Conservation (phyloP, 2,329 filamentous ascomycete genomes). For the Aphanoascus verrucosus region DNA sequence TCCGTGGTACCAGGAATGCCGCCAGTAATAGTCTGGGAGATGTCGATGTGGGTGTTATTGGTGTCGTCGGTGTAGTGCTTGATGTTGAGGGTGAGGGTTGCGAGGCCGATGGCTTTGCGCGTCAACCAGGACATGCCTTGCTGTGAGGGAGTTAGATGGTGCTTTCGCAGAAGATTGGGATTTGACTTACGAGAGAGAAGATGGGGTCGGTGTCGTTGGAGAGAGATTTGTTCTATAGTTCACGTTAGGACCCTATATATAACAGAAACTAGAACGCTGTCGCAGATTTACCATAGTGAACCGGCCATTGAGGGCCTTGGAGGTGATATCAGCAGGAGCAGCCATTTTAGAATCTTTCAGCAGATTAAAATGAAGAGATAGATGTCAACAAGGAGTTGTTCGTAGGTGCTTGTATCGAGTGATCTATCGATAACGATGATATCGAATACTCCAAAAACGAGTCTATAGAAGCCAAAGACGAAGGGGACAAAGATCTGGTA, state of each 20-base stretch:
- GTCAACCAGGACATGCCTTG: constrained; percentile 62
- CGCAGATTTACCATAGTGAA: constrained; percentile 53
- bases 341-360: constrained; percentile 47
- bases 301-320: constrained; percentile 57
- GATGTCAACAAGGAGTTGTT: neutral
- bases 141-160: constrained; percentile 17
- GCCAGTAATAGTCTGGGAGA: constrained; percentile 60
- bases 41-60: constrained; percentile 53
- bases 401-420: no score
- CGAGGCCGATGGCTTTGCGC: constrained; percentile 60
- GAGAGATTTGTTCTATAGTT: constrained; percentile 58
- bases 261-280: neutral
- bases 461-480: no score
- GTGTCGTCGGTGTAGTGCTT: constrained; percentile 43
- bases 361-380: neutral
- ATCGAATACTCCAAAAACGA: no score
- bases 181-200: constrained; percentile 46
- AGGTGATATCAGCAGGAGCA: constrained; percentile 55
- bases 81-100: constrained; percentile 57
- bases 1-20: constrained; percentile 58
- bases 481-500: no score
- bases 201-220: constrained; percentile 59
- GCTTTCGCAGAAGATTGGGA: neutral
- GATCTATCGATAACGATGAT: no score
- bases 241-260: neutral